phyloP scores from a whole-genome alignment of 805 yeast species.

The Isabelozyma heimii region DNA sequence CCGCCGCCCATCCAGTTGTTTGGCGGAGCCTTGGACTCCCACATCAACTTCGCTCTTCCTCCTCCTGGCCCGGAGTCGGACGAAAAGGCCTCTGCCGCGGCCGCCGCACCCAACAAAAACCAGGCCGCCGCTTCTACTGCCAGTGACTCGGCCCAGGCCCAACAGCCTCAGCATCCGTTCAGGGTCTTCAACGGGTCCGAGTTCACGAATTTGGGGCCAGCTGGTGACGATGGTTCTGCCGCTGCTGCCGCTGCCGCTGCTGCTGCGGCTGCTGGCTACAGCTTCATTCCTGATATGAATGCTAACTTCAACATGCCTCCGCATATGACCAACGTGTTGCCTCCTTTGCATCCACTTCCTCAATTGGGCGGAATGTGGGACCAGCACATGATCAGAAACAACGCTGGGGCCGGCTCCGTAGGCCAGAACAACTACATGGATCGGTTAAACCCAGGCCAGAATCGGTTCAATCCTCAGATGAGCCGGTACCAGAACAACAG shows the following conservation, averaged over 20 bases:
- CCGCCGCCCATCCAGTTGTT: constrained; percentile 14
- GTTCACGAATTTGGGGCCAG: background rate
- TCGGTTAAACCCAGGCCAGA: constrained; percentile 7
- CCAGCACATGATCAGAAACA: constrained; percentile 4
- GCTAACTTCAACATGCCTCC: constrained; percentile 2
- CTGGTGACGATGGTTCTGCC: background rate
- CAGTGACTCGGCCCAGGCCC: background rate
- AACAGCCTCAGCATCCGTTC: background rate
- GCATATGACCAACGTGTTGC: constrained; percentile 1
- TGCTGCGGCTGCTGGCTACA: background rate
- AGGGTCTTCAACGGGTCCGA: background rate
- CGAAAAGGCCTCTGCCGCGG: background rate
- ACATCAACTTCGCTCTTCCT: background rate
- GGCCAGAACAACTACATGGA: constrained; percentile 1
- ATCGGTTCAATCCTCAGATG: constrained; percentile 4
- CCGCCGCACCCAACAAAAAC: background rate
- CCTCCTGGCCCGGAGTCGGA: background rate
- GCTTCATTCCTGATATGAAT: background rate
- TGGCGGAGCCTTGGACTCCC: background rate
- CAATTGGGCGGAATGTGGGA: constrained; percentile 14
- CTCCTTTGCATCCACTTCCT: constrained; percentile 2
- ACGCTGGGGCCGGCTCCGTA: background rate
- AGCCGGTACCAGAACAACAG: constrained; percentile 5
- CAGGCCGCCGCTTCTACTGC: background rate
- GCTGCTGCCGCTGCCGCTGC: background rate